These are phyloP conservation scores for Leccinum truebloodii DNA, from an alignment of 768 basidiomycete species.

Conservation along the genomic window DNA sequence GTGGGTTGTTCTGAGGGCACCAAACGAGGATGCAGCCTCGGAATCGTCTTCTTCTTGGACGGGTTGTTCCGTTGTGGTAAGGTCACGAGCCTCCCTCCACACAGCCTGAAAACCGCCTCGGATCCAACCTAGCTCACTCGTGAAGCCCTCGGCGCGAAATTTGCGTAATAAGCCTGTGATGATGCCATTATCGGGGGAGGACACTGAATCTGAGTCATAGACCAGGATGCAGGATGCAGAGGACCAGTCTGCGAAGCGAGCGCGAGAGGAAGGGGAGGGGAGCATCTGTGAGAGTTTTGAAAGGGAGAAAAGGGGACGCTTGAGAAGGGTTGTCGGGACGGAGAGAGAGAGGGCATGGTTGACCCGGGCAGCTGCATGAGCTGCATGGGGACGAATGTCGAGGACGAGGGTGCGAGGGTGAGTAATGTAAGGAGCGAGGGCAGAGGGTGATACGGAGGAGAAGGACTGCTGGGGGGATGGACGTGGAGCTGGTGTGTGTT, in stretches of 20 bases:
- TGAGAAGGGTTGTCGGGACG: slow-evolving; percentile 92
- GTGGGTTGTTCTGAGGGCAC: slow-evolving; percentile 52
- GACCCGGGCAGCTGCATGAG: slow-evolving; percentile 66
- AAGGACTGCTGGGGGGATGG: slow-evolving; percentile 18
- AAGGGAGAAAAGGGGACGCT: slow-evolving; percentile 84
- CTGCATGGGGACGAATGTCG: slow-evolving; percentile 86
- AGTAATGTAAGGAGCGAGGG: slow-evolving; percentile 33
- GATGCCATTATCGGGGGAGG: slow-evolving; percentile 64
- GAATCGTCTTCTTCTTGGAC: slow-evolving; percentile 52
- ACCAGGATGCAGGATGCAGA: slow-evolving; percentile 68
- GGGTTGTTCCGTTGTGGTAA: slow-evolving; percentile 53
- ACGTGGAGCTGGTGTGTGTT: neutral
- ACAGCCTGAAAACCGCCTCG: slow-evolving; percentile 81
- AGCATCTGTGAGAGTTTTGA: slow-evolving; percentile 79
- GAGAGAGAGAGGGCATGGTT: slow-evolving; percentile 77
- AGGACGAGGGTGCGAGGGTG: slow-evolving; percentile 60
- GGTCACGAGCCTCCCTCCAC: slow-evolving; percentile 50
- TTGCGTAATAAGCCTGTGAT: slow-evolving; percentile 75
- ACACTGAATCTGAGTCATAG: slow-evolving; percentile 77
- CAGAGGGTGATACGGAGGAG: slow-evolving; percentile 28
- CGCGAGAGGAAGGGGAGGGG: slow-evolving; percentile 55
- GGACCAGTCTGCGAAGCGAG: slow-evolving; percentile 61
- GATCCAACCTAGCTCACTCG: slow-evolving; percentile 73
- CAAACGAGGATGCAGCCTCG: slow-evolving; percentile 32
- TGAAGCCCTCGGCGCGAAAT: slow-evolving; percentile 60